Base-by-base conservation (phyloP, 371 early-diverging fungal species). In the Actinomortierella wolfii region DNA sequence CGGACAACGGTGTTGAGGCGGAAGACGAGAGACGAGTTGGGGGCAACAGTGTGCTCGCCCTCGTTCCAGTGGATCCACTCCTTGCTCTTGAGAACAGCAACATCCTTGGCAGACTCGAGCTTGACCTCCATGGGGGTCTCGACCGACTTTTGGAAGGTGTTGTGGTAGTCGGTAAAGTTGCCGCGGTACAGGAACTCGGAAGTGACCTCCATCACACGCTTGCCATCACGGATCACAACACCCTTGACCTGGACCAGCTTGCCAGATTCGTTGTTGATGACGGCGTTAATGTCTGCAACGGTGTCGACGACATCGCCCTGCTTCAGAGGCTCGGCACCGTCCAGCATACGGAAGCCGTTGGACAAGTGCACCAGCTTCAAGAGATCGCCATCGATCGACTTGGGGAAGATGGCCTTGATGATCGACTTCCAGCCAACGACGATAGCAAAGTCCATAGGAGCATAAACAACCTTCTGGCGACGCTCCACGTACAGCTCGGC, bases 371-470 rank as follows among this genome's bases (percentile, higher is more conserved):
- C 97, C 25, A 97, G 83, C 61, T 90, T 87, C 71, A 96, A 82
- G 47, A 97, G 83, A 76, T 97, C 95, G 55, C 95, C 97, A 76
- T 95, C 94, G 65, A 96, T 93, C 42, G 92, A 89, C 83, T 92
- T 93, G 67, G 96, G 94, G 88, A 95, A 88, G 64, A 96, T 92
- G 41, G 95, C 92, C 83, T 92, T 91, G 78, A 95, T 92, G 60
- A 96, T 90, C 24, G 95, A 89, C 76, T 90, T 87, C 97, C 97
- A 97, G 34, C 94, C 95, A 43, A 93, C 93, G 54, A 94, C 95
- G 53, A 95, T 95, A 50, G 94, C 94, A 77, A 89, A 97, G 81
- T 97, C 97, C 88, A 97, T 90, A 43, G 97, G 97, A 23, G 94
- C 94, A 64, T 77, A 82, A 42, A 91, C 78, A 15, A 81, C 76